Evolutionary conservation across 108 stramenopile genomes (phyloP).

Genomic region (Cyclotella baltica): DNA sequence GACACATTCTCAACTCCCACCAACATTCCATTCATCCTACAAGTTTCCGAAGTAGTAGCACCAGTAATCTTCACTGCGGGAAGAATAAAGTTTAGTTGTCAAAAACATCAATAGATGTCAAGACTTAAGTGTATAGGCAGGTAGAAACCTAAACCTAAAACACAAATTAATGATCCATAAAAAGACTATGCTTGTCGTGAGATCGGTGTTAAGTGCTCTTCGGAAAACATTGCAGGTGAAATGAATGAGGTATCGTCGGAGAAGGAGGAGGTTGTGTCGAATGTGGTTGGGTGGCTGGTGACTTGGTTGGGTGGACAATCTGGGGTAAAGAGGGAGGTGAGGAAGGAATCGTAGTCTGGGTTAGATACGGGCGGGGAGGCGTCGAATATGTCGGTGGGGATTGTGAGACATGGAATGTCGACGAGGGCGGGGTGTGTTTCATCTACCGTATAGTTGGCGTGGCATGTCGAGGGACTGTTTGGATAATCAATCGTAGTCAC

Average conservation of each 20-base stretch:
- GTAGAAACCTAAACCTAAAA: not conserved
- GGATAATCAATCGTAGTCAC: conserved; percentile 27
- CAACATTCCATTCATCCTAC: not conserved
- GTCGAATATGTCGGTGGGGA: not conserved
- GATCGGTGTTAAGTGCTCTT: conserved; percentile 56
- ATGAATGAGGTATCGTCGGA: not conserved
- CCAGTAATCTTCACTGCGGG: conserved; percentile 62
- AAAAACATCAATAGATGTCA: no score
- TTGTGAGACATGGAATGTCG: not conserved
- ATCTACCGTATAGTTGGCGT: not conserved
- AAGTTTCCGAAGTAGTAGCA: conserved; percentile 40
- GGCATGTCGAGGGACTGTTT: conserved; percentile 25
- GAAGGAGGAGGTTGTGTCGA: not conserved
- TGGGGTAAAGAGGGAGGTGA: conserved; percentile 5
- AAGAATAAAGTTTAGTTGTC: conserved; percentile 32
- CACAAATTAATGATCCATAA: not conserved
- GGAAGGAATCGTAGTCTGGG: conserved; percentile 2
- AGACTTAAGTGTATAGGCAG: not conserved
- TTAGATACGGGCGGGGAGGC: conserved; percentile 5
- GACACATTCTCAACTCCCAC: not conserved
- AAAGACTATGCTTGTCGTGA: conserved; percentile 59
- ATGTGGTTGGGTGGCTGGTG: not conserved
- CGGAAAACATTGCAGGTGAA: conserved; percentile 27
- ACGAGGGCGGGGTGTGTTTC: not conserved
- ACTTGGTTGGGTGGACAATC: conserved; percentile 15